A percentile compares a stretch with the other conserved stretches of the same genome.
These are phyloP conservation scores for Hemileia vastatrix DNA, from an alignment of 1,284 basidiomycete genomes.

Conservation along the genomic window DNA sequence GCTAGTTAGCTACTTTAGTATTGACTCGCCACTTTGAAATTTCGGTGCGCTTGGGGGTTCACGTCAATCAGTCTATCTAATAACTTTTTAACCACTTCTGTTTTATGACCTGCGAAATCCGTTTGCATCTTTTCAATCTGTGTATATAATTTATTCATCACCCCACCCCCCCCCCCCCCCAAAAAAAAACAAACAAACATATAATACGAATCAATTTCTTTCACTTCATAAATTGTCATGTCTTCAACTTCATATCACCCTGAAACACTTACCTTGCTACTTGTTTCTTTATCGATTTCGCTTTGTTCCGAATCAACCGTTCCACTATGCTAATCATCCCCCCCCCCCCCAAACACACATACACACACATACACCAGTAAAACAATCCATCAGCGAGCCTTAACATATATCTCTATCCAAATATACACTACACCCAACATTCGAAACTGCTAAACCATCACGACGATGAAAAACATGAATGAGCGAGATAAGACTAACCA, in stretches of 20 bases:
- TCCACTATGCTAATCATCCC: slow-evolving; percentile 19
- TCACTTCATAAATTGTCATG: no score
- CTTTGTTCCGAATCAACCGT: slow-evolving; percentile 15
- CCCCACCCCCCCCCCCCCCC: no score
- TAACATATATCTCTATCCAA: background rate
- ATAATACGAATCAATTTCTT: no score
- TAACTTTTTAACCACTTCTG: slow-evolving; percentile 7
- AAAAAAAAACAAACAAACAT: no score
- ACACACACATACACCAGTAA: background rate
- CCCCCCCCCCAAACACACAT: no score
- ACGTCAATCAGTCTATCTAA: slow-evolving; percentile 17
- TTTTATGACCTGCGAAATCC: slow-evolving; percentile 14
- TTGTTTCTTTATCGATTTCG: slow-evolving; percentile 3
- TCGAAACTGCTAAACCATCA: background rate
- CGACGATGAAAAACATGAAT: background rate
- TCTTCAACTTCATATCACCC: no score
- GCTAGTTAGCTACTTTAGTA: no score
- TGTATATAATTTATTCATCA: no score
- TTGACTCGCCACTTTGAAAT: no score
- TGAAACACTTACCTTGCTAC: background rate
- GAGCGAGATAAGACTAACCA: slow-evolving; percentile 1
- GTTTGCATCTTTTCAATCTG: slow-evolving; percentile 18
- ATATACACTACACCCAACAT: background rate
- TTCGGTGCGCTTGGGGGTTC: slow-evolving; percentile 16
- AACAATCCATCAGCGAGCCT: background rate